Conservation (phyloP, 495 filamentous ascomycete genomes). For the Penicillium canariense region DNA sequence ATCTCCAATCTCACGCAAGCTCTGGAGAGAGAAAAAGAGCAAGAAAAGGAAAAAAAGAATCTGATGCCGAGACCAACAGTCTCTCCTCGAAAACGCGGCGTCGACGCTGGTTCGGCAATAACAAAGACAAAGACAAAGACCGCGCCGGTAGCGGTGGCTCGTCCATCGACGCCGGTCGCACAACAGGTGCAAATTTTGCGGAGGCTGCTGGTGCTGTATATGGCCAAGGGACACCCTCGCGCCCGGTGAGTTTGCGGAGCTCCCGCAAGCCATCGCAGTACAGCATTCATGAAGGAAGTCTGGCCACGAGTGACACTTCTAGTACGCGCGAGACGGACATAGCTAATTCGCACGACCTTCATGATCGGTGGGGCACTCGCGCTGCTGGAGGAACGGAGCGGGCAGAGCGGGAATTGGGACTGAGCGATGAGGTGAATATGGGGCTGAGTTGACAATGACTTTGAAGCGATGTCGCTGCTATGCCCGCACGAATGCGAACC, state of each 20-base stretch:
- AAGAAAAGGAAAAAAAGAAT: constrained; percentile 19
- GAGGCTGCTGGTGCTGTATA: constrained; percentile 12
- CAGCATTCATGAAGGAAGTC: constrained; percentile 31
- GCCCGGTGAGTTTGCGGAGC: constrained; percentile 35
- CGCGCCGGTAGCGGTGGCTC: constrained; percentile 27
- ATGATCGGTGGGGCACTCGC: constrained; percentile 42
- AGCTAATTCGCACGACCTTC: constrained; percentile 48
- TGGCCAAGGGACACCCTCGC: constrained; percentile 23
- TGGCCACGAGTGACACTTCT: constrained; percentile 42
- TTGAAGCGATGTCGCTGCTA: neutral
- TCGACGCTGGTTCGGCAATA: constrained; percentile 44
- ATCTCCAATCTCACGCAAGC: constrained; percentile 34
- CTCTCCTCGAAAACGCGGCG: constrained; percentile 33
- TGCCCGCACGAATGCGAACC: no score
- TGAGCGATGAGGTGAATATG: constrained; percentile 55
- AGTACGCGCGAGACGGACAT: constrained; percentile 48
- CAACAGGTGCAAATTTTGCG: constrained; percentile 15
- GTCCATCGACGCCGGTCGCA: constrained; percentile 14
- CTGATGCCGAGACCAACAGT: constrained; percentile 27
- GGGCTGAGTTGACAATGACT: constrained; percentile 44
- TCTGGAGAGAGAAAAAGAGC: constrained; percentile 26
- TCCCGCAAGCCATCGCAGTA: constrained; percentile 33
- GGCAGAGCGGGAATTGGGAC: constrained; percentile 44
- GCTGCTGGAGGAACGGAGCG: constrained; percentile 43
- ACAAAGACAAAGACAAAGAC: constrained; percentile 33